Conservation (phyloP, 306 rosid species). For the Cicer judaicum region DNA sequence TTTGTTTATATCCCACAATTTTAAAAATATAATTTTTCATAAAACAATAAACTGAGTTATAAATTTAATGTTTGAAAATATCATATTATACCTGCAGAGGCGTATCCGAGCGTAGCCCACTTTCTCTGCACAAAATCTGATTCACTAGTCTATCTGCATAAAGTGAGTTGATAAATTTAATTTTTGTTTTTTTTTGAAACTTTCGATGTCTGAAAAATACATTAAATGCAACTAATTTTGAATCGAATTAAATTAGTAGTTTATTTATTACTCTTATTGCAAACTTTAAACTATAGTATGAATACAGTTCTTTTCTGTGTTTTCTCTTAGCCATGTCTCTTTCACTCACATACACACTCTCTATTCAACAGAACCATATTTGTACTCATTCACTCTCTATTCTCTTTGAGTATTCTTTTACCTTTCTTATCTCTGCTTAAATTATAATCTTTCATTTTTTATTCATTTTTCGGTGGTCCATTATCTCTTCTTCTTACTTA, state of each 20-base stretch:
- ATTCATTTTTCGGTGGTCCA: conserved; percentile 8
- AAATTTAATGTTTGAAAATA: no score
- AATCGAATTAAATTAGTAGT: neutral
- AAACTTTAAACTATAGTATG: neutral
- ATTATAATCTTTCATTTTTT: no score
- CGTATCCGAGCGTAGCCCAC: neutral
- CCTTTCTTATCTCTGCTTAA: neutral
- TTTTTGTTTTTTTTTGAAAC: neutral
- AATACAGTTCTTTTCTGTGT: neutral
- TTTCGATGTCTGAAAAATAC: conserved; percentile 14
- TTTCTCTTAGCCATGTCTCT: conserved; percentile 25
- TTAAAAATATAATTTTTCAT: no score
- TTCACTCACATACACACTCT: neutral
- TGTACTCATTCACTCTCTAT: conserved; percentile 14
- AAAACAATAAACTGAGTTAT: no score
- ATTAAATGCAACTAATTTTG: neutral
- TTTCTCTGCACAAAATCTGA: conserved; percentile 20
- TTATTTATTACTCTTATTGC: neutral
- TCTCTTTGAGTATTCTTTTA: neutral
- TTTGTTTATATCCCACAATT: no score
- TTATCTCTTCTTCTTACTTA: neutral
- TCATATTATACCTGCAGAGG: no score
- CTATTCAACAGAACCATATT: conserved; percentile 8
- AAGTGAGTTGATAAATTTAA: neutral
- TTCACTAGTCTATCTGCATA: neutral